Conservation (phyloP, 495 filamentous ascomycete species). For the Xylaria longipes region DNA sequence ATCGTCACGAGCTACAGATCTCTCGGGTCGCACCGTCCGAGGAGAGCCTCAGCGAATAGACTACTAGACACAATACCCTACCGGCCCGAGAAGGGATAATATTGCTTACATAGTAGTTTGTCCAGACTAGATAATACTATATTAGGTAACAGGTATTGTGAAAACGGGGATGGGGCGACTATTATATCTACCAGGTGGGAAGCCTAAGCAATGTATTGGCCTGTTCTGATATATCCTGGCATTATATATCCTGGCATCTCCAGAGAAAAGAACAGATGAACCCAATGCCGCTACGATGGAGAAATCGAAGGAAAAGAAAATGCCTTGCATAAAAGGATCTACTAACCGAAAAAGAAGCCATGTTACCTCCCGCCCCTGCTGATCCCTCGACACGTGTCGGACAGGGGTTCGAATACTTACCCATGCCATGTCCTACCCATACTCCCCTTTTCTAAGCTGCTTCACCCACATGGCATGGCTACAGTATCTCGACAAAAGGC, state of each 20-base stretch:
- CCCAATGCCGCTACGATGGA: not conserved
- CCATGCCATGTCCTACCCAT: constrained; percentile 11
- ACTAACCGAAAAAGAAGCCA: constrained; percentile 21
- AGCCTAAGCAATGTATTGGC: not conserved
- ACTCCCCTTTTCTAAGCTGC: not conserved
- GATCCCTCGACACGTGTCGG: constrained; percentile 25
- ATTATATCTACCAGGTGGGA: not conserved
- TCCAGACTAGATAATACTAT: not conserved
- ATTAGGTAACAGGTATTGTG: not conserved
- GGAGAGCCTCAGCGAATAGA: constrained; percentile 2
- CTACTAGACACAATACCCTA: not conserved
- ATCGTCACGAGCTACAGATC: constrained; percentile 3
- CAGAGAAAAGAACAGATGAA: not conserved
- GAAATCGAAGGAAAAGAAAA: not conserved
- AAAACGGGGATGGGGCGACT: not conserved
- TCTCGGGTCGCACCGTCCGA: constrained; percentile 22
- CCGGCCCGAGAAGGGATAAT: not conserved
- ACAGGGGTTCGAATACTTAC: constrained; percentile 19
- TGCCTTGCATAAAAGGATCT: constrained; percentile 20
- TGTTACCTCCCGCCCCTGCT: not conserved
- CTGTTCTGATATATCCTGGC: not conserved
- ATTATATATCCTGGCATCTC: not conserved
- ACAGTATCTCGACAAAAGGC: not conserved
- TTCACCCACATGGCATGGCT: constrained; percentile 9
- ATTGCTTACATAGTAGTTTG: constrained; percentile 4